phyloP scores from a whole-genome alignment of 768 basidiomycete genomes.

The Coprinopsis strossmayeri region DNA sequence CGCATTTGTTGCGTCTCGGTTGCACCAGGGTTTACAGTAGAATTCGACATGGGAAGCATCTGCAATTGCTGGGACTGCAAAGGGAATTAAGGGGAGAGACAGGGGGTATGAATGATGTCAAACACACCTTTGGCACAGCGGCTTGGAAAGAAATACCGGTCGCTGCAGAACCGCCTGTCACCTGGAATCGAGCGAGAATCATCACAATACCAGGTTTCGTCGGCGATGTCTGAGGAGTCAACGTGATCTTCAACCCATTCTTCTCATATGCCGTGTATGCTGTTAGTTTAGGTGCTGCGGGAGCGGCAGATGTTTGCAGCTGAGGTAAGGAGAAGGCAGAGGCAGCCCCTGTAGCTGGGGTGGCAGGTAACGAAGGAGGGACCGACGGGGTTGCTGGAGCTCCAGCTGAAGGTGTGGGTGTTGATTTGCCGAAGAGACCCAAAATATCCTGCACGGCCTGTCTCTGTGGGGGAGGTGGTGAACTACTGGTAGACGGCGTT shows the following conservation, averaged over 20 bases:
- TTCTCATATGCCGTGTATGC: slow-evolving; percentile 89
- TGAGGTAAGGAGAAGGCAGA: slow-evolving; percentile 32
- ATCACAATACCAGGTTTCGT: slow-evolving; percentile 85
- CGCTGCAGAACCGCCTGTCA: slow-evolving; percentile 44
- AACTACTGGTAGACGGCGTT: slow-evolving; percentile 19
- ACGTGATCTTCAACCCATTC: slow-evolving; percentile 81
- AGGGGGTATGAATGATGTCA: slow-evolving; percentile 4
- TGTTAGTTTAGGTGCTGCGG: slow-evolving; percentile 47
- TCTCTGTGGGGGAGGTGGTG: slow-evolving; percentile 36
- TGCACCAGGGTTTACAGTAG: slow-evolving; percentile 67
- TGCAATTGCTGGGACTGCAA: slow-evolving; percentile 89
- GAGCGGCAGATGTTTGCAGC: slow-evolving; percentile 28
- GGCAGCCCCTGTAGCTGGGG: slow-evolving; percentile 16
- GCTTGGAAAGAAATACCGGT: slow-evolving; percentile 88
- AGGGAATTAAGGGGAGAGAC: neutral
- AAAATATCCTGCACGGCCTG: slow-evolving; percentile 84
- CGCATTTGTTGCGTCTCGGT: slow-evolving; percentile 95
- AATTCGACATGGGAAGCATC: slow-evolving; percentile 95
- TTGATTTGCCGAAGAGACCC: slow-evolving; percentile 67
- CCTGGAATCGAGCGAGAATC: slow-evolving; percentile 84
- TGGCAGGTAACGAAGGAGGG: slow-evolving; percentile 16
- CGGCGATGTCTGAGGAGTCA: slow-evolving; percentile 81
- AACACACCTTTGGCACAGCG: slow-evolving; percentile 84
- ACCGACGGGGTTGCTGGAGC: slow-evolving; percentile 21
- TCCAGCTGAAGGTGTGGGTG: slow-evolving; percentile 28